phyloP scores from a whole-genome alignment of 371 early-diverging fungal genomes.

The Mortierella sp. region DNA sequence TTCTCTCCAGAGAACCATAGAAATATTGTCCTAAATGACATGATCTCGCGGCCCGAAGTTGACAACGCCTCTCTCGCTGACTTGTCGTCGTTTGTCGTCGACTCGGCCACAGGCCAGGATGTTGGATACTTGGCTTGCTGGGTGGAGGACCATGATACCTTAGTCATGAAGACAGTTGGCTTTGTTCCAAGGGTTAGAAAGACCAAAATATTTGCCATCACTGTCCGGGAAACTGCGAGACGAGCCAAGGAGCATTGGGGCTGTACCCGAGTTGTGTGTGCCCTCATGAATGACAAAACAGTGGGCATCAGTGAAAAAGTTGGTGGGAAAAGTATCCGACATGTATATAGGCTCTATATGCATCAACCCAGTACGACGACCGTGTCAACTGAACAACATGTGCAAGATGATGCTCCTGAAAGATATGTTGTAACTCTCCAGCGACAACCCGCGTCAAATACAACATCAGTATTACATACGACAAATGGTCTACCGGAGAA shows the following conservation, averaged over 20 bases:
- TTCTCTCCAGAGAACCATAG: conserved; percentile 35
- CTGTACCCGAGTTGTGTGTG: conserved; percentile 22
- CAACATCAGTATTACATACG: not conserved
- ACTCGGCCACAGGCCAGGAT: conserved; percentile 34
- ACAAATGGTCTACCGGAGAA: not conserved
- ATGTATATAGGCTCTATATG: conserved; percentile 44
- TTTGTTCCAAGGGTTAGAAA: conserved; percentile 22
- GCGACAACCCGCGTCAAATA: conserved; percentile 1
- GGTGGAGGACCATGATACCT: conserved; percentile 33
- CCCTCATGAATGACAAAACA: conserved; percentile 39
- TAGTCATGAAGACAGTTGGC: conserved; percentile 46
- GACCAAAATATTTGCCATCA: conserved; percentile 28
- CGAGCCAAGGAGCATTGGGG: conserved; percentile 47
- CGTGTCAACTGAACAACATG: not conserved
- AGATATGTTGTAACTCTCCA: not conserved
- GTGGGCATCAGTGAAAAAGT: conserved; percentile 13
- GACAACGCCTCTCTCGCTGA: conserved; percentile 44
- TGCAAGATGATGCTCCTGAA: not conserved
- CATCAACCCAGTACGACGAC: conserved; percentile 3
- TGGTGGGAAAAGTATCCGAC: conserved; percentile 27
- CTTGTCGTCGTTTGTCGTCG: conserved; percentile 39
- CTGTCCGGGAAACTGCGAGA: conserved; percentile 18
- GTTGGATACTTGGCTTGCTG: conserved; percentile 45
- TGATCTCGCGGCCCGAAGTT: conserved; percentile 50
- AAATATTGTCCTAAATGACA: conserved; percentile 42